These are phyloP conservation scores for Papiliotrema flavescens DNA, from an alignment of 1,284 basidiomycete species.

Conservation along the genomic window DNA sequence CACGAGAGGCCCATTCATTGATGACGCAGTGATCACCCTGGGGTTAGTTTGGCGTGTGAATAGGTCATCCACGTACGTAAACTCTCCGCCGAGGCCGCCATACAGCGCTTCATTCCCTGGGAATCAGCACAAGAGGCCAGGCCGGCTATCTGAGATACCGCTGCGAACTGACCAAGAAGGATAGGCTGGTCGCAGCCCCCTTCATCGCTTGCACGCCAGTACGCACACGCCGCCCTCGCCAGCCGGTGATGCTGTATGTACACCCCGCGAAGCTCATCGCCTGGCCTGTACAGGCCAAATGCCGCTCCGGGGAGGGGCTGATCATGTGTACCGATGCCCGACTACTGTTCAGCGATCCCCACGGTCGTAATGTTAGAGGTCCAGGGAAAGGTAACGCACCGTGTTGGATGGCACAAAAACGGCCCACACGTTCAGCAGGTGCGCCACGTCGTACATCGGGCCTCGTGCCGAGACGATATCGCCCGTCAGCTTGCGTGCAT, in stretches of 20 bases:
- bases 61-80: slow-evolving; percentile 59
- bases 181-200: slow-evolving; percentile 73
- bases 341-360: slow-evolving; percentile 51
- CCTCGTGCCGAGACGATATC: slow-evolving; percentile 66
- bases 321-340: slow-evolving; percentile 69
- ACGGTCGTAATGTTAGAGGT: background rate
- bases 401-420: slow-evolving; percentile 64
- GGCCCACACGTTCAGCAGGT: slow-evolving; percentile 76
- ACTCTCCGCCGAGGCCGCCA: slow-evolving; percentile 76
- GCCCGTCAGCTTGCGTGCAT: slow-evolving; percentile 62
- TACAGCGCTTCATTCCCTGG: slow-evolving; percentile 75
- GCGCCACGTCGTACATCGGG: slow-evolving; percentile 70
- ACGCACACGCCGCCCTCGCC: slow-evolving; percentile 65
- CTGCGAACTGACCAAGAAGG: slow-evolving; percentile 58
- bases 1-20: slow-evolving; percentile 71
- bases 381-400: slow-evolving; percentile 48
- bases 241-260: slow-evolving; percentile 66
- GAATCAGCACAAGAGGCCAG: no score
- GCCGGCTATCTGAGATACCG: background rate
- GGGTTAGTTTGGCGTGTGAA: background rate
- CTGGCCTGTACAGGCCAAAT: slow-evolving; percentile 73
- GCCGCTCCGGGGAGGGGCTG: slow-evolving; percentile 65
- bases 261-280: slow-evolving; percentile 72
- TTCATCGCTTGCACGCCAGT: slow-evolving; percentile 36
- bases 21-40: slow-evolving; percentile 73